Evolutionary conservation across 768 basidiomycete genomes (phyloP).

Genomic region (Tulasnella sp.): DNA sequence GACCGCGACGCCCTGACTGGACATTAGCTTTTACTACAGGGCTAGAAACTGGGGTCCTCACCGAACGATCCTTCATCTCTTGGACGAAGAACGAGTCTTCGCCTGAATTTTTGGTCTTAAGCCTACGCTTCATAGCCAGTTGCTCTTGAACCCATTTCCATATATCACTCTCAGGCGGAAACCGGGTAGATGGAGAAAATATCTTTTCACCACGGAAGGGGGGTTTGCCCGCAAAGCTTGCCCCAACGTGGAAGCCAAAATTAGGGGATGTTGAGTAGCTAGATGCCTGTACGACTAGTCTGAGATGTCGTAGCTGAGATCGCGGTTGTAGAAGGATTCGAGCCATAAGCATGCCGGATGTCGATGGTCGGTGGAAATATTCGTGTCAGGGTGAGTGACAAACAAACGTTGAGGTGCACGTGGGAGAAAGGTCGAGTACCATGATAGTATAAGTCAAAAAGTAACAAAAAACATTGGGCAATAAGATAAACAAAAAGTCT

Average conservation of each 20-base stretch:
- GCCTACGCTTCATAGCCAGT: conserved; percentile 3
- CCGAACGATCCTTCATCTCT: conserved; percentile 77
- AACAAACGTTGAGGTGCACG: background rate
- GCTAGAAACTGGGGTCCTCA: conserved; percentile 42
- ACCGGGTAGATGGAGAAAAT: conserved; percentile 52
- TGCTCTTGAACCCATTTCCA: conserved; percentile 45
- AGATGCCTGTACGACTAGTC: background rate
- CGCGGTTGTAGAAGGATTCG: background rate
- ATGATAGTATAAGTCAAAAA: background rate
- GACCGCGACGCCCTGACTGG: conserved; percentile 24
- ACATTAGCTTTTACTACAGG: background rate
- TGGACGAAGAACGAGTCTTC: conserved; percentile 66
- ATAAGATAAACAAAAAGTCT: conserved; percentile 12
- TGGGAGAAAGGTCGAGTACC: background rate
- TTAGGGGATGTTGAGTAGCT: background rate
- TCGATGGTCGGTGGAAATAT: background rate
- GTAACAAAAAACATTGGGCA: conserved; percentile 1
- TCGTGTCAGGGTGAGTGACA: background rate
- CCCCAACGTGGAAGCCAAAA: conserved; percentile 61
- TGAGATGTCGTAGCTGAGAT: background rate
- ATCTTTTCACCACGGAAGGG: conserved; percentile 30
- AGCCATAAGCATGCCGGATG: background rate
- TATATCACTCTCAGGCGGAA: conserved; percentile 55
- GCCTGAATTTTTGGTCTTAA: conserved; percentile 44
- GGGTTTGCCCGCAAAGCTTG: conserved; percentile 75